Evolutionary conservation across 2,329 filamentous ascomycete genomes (phyloP).

Genomic region (Hymenoscyphus infarciens): DNA sequence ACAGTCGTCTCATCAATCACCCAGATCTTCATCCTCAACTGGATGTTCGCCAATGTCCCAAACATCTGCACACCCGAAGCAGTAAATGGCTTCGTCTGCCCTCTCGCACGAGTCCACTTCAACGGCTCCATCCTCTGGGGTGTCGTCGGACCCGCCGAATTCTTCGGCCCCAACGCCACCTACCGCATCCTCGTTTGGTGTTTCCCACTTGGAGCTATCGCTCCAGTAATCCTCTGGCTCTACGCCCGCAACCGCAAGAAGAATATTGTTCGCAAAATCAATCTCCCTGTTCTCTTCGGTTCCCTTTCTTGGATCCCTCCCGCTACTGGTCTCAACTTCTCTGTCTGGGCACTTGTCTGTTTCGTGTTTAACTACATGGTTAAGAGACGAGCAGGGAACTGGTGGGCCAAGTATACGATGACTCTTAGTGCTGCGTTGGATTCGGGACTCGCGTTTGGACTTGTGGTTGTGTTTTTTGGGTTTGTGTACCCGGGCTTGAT

Average conservation of each 20-base stretch:
- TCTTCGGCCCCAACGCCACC: constrained; percentile 73
- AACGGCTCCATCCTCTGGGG: constrained; percentile 89
- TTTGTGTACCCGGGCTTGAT: constrained; percentile 79
- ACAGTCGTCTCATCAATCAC: constrained; percentile 74
- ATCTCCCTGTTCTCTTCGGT: constrained; percentile 79
- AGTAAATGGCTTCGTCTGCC: constrained; percentile 85
- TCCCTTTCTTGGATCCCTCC: constrained; percentile 84
- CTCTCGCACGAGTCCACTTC: constrained; percentile 83
- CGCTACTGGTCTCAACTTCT: constrained; percentile 82
- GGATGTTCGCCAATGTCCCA: constrained; percentile 79
- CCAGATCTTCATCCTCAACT: constrained; percentile 81
- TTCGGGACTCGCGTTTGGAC: constrained; percentile 75
- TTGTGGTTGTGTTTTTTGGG: constrained; percentile 81
- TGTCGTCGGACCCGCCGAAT: constrained; percentile 76
- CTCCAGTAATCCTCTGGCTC: constrained; percentile 72
- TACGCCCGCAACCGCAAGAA: constrained; percentile 57
- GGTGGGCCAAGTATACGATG: constrained; percentile 94
- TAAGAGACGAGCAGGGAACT: constrained; percentile 63
- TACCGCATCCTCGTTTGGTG: constrained; percentile 78
- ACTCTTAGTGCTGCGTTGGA: constrained; percentile 80
- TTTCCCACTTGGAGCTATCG: constrained; percentile 71
- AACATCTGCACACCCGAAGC: constrained; percentile 74
- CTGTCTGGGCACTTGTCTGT: constrained; percentile 80
- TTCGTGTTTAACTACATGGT: constrained; percentile 80
- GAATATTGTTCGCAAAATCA: constrained; percentile 70